phyloP scores from a whole-genome alignment of 2,329 filamentous ascomycete species.

The Amylocarpus encephaloides region DNA sequence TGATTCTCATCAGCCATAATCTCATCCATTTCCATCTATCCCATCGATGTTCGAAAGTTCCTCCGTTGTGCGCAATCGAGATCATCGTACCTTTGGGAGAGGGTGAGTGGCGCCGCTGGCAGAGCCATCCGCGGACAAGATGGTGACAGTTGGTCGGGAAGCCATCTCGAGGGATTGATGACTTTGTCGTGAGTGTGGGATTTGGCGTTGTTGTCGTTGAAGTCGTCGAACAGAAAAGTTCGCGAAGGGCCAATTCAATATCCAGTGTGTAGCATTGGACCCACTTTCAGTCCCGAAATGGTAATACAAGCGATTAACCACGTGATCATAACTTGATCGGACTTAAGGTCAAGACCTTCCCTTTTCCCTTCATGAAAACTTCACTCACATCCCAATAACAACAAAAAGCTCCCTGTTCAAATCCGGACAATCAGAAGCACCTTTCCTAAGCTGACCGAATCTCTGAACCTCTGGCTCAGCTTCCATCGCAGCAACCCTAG shows the following conservation, averaged over 20 bases:
- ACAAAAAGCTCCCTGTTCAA: background rate
- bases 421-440: constrained; percentile 1
- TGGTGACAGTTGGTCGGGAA: constrained; percentile 94
- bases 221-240: constrained; percentile 5
- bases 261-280: too few species aligned
- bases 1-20: constrained; percentile 20
- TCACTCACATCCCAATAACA: too few species aligned
- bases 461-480: background rate
- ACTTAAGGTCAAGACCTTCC: too few species aligned
- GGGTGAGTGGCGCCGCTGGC: constrained; percentile 83
- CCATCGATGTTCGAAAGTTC: background rate
- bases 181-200: constrained; percentile 22
- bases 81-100: constrained; percentile 60
- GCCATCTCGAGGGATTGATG: constrained; percentile 55
- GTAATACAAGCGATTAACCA: too few species aligned
- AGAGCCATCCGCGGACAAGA: constrained; percentile 94
- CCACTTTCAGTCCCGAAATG: too few species aligned
- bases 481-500: background rate
- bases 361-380: too few species aligned
- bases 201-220: constrained; percentile 23
- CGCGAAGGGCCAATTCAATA: background rate
- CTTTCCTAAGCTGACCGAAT: background rate
- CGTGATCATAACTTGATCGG: too few species aligned
- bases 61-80: constrained; percentile 1
- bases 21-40: constrained; percentile 2